Evolutionary conservation across 352 stramenopile species (phyloP), one percentile per base, ranked within the genome.

Genomic region (Thraustochytrium sp.): DNA sequence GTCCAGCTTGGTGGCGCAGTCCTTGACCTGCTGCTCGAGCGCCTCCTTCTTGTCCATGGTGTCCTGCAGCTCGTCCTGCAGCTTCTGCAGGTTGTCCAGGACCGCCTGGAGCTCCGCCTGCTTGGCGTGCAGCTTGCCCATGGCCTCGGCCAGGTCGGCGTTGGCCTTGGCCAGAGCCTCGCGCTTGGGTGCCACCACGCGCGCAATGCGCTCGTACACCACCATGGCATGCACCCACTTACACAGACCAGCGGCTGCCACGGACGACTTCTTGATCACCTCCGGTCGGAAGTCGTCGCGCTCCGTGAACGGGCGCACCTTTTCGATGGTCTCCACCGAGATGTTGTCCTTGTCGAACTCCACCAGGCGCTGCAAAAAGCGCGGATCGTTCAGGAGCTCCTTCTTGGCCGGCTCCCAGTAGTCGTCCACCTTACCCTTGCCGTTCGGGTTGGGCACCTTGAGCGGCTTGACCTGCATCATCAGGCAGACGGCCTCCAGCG

Each of bases 271-370:
- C 23, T 93, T 93, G 63, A 98, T 96, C 64, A 96, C 96, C 0
- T 97, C 94, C 8, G 94, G 92, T 36, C 91, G 89, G 80, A 98
- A 98, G 72, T 98, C 92, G 0, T 92, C 89, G 56, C 97, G 96
- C 40, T 88, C 88, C 0, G 91, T 77, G 73, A 94, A 97, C 37
- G 88, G 90, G 2, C 85, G 84, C 26, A 98, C 90, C 86, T 97
- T 97, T 3, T 94, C 90, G 82, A 98, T 94, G 2, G 95, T 93
- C 87, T 86, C 2, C 86, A 72, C 90, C 82, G 40, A 82, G 74
- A 98, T 98, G 84, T 97, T 96, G 86, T 98, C 94, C 85, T 97
- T 97, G 86, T 98, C 94, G 85, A 97, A 98, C 65, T 97, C 93
- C 37, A 97, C 89, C 9, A 98, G 85, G 63, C 96, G 96, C 84